Base-by-base conservation (phyloP, 192 early-diverging fungal species). In the Backusella parvicylindrica region DNA sequence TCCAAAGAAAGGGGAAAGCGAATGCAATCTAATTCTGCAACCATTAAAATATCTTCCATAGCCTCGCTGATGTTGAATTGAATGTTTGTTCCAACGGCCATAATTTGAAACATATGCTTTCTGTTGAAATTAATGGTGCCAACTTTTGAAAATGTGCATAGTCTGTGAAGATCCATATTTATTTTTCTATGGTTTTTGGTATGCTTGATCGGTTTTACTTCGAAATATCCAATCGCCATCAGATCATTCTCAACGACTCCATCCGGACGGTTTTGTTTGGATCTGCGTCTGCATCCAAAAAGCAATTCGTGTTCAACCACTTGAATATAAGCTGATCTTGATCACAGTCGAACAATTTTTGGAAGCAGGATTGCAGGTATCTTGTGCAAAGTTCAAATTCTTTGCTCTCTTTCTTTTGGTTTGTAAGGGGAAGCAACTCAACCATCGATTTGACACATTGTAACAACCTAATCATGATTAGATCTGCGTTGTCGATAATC, bases 201-300 rank as follows among this genome's bases (percentile, higher is more conserved):
- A 63, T 63, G 56, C 56, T 63, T 63, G 56, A 63, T 63, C 12
- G 56, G 56, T 26, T 63, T 63, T 3, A 63, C 56, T 63, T 63
- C 56, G 56, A 63, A 26, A 63, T 63, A 63, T 30, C 56, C 56
- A 7, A 63, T 63, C 9, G 23, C 56, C 6, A 6, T 63, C 2
- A 6, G 26, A 30, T 63, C 56, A 30, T 63, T 63, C 6, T 63
- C 56, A 30, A 30, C 21, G 18, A 30, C 1, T 6, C 56, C 56
- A 63, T 63, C 56, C 2, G 56, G 56, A 31, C 56, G 56, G 6
- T 63, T 63, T 63, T 30, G 53, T 26, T 60, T 23, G 53, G 56
- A 63, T 30, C 26, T 6, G 21, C 26, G 21, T 63, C 56, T 3
- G 12, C 9, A 26, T 63, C 56, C 18, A 26, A 63, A 63, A 30